Percentiles rank a stretch among this genome's conserved stretches.
Conservation (phyloP, 345 rosid species). For the Cardamine resedifolia region DNA sequence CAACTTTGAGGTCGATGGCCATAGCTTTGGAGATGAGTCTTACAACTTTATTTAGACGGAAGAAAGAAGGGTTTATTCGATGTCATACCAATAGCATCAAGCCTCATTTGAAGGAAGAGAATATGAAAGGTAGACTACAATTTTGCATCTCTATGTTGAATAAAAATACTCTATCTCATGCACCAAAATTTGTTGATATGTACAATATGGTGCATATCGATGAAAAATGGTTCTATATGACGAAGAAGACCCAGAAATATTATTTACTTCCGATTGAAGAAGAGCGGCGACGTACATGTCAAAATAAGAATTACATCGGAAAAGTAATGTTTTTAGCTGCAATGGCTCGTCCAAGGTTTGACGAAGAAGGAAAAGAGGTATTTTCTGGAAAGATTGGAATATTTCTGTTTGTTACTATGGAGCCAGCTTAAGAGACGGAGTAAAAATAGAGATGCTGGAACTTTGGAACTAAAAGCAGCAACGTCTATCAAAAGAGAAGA, state of each 20-base stretch:
- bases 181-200: neutral
- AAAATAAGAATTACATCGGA: neutral
- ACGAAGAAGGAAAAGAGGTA: neutral
- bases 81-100: neutral
- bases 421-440: neutral
- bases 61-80: neutral
- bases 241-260: constrained; percentile 1
- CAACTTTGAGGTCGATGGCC: neutral
- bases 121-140: neutral
- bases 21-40: neutral
- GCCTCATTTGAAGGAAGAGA: neutral
- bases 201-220: neutral
- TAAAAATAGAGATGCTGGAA: neutral
- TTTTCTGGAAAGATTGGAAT: constrained; percentile 10
- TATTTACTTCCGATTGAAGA: neutral
- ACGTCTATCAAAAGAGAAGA: neutral
- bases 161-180: neutral
- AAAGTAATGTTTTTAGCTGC: constrained; percentile 16
- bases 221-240: neutral
- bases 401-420: neutral
- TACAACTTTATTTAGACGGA: neutral
- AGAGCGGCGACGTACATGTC: neutral
- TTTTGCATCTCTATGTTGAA: neutral
- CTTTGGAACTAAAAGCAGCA: neutral
- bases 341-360: neutral